phyloP scores from a whole-genome alignment of 345 rosid genomes.

The Heritiera fomes region DNA sequence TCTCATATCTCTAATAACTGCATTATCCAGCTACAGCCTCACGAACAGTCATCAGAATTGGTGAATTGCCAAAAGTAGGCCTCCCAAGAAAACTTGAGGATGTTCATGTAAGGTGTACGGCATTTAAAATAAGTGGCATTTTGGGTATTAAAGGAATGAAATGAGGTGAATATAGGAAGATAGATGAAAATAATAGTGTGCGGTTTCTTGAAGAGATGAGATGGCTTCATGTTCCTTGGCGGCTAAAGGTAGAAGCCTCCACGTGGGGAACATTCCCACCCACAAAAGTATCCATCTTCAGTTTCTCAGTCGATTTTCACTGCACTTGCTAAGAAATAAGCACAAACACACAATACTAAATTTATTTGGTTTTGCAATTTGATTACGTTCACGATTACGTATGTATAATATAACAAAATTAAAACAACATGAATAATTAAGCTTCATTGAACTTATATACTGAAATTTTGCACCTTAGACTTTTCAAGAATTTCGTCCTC shows the following conservation, averaged over 20 bases:
- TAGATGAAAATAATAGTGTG: slow-evolving; percentile 26
- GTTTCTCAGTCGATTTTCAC: not conserved
- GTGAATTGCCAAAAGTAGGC: too few species aligned
- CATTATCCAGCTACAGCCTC: slow-evolving; percentile 32
- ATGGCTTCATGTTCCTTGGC: slow-evolving; percentile 32
- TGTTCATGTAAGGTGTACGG: not conserved
- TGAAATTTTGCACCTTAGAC: too few species aligned
- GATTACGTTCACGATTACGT: too few species aligned
- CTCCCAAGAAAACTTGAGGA: too few species aligned
- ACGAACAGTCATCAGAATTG: slow-evolving; percentile 9
- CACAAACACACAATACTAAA: too few species aligned
- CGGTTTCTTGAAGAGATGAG: slow-evolving; percentile 41
- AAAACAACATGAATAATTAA: too few species aligned
- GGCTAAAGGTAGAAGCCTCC: slow-evolving; percentile 25
- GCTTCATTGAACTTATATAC: too few species aligned
- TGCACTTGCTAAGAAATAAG: not conserved
- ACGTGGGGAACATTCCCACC: slow-evolving; percentile 35
- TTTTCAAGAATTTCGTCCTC: too few species aligned
- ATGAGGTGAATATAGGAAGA: slow-evolving; percentile 9
- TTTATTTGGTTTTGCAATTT: too few species aligned
- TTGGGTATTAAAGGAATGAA: slow-evolving; percentile 22
- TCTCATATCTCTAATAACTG: slow-evolving; percentile 1
- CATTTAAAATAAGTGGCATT: slow-evolving; percentile 22
- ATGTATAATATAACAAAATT: too few species aligned
- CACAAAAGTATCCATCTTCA: slow-evolving; percentile 36